Evolutionary conservation across 305 asterid genomes (phyloP).

Genomic region (Withania somnifera): DNA sequence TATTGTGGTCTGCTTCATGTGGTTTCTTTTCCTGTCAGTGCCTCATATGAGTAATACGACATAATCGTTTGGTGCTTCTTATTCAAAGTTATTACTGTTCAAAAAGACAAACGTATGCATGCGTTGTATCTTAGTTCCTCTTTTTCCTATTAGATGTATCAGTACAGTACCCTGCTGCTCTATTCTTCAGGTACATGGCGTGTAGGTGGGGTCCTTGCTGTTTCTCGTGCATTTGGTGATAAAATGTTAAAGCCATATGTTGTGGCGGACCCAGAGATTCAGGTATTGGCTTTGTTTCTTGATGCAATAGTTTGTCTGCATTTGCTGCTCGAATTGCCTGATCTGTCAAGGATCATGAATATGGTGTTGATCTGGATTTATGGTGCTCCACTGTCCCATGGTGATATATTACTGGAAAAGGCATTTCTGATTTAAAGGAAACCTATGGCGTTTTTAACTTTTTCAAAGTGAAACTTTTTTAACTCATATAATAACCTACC

Average conservation of each 20-base stretch:
- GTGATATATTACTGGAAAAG: neutral
- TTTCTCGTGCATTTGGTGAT: constrained; percentile 70
- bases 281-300: constrained; percentile 20
- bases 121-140: neutral
- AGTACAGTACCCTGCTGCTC: neutral
- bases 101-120: neutral
- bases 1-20: neutral
- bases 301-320: neutral
- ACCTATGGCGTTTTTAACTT: neutral
- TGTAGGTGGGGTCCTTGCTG: constrained; percentile 78
- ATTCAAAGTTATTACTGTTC: neutral
- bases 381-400: neutral
- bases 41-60: neutral
- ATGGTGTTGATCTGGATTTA: neutral
- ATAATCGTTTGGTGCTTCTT: neutral
- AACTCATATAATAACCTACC: too few species aligned
- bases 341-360: neutral
- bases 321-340: neutral
- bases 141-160: neutral
- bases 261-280: constrained; percentile 45
- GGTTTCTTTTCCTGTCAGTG: neutral
- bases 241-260: constrained; percentile 41
- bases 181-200: constrained; percentile 49
- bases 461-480: neutral
- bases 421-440: neutral